These are phyloP conservation scores for Hemileccinum rubropunctum DNA, from an alignment of 768 basidiomycete genomes.

Conservation along the genomic window DNA sequence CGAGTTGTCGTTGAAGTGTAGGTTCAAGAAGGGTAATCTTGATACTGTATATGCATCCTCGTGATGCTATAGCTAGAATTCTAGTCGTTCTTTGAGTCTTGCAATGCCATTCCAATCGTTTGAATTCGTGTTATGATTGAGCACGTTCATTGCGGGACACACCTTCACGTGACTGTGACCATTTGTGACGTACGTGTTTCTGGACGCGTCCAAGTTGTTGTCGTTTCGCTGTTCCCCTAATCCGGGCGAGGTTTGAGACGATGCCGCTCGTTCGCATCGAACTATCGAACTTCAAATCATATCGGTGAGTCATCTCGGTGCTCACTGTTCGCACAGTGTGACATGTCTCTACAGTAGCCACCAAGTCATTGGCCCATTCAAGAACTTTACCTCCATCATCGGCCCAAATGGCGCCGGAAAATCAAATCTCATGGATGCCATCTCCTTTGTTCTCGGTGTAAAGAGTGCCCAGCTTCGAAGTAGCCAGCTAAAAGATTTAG, in stretches of 20 bases:
- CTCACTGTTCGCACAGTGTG: background rate
- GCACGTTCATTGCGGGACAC: too few relatives aligned
- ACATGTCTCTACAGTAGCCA: conserved; percentile 50
- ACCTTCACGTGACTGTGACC: conserved; percentile 19
- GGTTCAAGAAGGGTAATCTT: background rate
- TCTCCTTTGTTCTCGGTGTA: conserved; percentile 97
- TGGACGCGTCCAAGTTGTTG: conserved; percentile 21
- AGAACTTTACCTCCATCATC: conserved; percentile 92
- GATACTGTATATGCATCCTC: background rate
- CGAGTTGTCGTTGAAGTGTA: background rate
- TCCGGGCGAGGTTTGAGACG: conserved; percentile 1
- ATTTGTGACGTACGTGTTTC: conserved; percentile 23
- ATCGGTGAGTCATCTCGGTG: conserved; percentile 48
- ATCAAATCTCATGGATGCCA: conserved; percentile 99
- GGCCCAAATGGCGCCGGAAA: conserved; percentile 99
- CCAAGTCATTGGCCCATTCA: conserved; percentile 87
- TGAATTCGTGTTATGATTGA: background rate
- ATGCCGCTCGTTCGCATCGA: conserved; percentile 89
- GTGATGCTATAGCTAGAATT: conserved; percentile 3
- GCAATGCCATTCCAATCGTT: background rate
- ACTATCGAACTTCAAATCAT: conserved; percentile 96
- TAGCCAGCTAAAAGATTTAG: conserved; percentile 91
- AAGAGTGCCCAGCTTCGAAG: conserved; percentile 91
- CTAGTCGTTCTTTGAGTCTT: conserved; percentile 9
- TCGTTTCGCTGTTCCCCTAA: conserved; percentile 20